Base-by-base conservation (phyloP, 148 eudicot genomes). In the Camellia granthamiana region DNA sequence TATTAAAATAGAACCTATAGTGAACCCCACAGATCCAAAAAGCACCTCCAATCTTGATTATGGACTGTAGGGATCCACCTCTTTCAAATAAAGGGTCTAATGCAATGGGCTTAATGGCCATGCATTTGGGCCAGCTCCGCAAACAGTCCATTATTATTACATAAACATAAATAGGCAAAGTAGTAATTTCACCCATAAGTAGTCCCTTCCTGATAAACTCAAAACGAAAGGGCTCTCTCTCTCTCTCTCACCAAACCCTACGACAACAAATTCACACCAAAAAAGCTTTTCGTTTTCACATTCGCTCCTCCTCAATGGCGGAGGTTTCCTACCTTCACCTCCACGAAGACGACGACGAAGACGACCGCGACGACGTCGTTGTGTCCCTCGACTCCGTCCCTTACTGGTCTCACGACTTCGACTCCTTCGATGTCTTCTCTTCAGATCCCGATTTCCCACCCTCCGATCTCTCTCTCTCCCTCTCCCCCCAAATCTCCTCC, bases 251-350 rank as follows among this genome's bases (percentile, higher is more conserved):
- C 38, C 61, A 58, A 58, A 11, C 61, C 61, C 61, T 8, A 58
- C 61, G 10, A 58, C 8, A 21, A 6, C 55, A 18, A 19, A 62
- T 10, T 47, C 21, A 3, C 38, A 30, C 38, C 38, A 30, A 30
- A 30, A 38, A 63, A 59, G 54, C 54, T 19, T 3, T 3, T 62
- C 43, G 30, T 18, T 19, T 38, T 13, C 38, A 23, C 44, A 12
- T 54, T 23, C 38, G 63, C 23, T 65, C 49, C 65, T 80, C 85
- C 83, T 66, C 85, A 77, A 89, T 89, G 92, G 89, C 89, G 84
- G 92, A 86, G 56, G 87, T 83, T 7, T 81, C 87, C 0, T 84
- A 59, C 81, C 81, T 80, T 69, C 83, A 83, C 81, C 77, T 83
- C 74, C 86, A 81, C 0, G 88, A 82, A 62, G 70, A 66, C 4